Evolutionary conservation across 345 rosid species (phyloP).

Genomic region (Euphorbia pulcherrima): DNA sequence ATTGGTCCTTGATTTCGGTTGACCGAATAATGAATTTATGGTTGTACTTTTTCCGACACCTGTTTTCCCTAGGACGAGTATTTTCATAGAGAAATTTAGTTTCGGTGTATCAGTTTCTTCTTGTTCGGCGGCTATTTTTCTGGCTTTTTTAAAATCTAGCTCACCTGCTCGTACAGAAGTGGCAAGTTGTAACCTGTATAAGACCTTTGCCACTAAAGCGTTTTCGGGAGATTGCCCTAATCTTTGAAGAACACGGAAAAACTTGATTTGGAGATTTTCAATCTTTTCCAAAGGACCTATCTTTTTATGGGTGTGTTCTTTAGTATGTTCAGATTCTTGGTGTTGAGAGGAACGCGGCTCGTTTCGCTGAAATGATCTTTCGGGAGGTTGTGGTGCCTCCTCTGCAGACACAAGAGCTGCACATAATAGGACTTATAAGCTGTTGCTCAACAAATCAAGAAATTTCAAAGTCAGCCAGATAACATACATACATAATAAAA

Average conservation of each 20-base stretch:
- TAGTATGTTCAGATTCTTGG: constrained; percentile 38
- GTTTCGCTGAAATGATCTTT: constrained; percentile 36
- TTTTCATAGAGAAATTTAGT: constrained; percentile 60
- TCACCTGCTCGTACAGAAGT: constrained; percentile 71
- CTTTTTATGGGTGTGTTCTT: constrained; percentile 31
- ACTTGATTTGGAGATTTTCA: constrained; percentile 61
- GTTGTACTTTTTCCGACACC: constrained; percentile 99
- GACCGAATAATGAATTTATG: constrained; percentile 75
- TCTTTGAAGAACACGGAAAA: constrained; percentile 63
- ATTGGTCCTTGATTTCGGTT: constrained; percentile 56
- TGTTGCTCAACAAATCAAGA: constrained; percentile 14
- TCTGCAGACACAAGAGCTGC: constrained; percentile 34
- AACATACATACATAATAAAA: too few species aligned
- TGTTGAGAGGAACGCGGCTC: constrained; percentile 34
- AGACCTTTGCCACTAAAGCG: constrained; percentile 70
- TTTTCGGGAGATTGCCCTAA: constrained; percentile 58
- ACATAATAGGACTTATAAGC: constrained; percentile 15
- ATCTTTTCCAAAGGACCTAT: constrained; percentile 54
- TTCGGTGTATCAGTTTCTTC: constrained; percentile 68
- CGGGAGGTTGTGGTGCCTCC: constrained; percentile 33
- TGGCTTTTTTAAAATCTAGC: constrained; percentile 55
- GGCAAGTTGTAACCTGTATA: constrained; percentile 72
- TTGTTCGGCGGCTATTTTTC: constrained; percentile 58
- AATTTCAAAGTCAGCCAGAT: neutral
- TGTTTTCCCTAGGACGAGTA: constrained; percentile 87